Conservation (phyloP, 1,139 yeast species). For the Geotrichum fermentans region DNA sequence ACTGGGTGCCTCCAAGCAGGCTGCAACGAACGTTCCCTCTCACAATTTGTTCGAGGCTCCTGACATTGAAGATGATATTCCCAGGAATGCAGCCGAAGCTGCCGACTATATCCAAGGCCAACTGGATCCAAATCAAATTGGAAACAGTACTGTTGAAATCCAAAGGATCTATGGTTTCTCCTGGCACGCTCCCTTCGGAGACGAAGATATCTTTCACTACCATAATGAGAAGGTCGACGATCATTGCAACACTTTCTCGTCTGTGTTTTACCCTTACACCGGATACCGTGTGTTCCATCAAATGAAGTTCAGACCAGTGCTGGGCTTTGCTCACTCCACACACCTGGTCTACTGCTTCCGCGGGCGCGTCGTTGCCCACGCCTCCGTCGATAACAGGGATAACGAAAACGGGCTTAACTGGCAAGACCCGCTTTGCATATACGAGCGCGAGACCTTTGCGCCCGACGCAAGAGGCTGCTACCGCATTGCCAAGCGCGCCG, state of each 20-base stretch:
- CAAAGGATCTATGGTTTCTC: not conserved
- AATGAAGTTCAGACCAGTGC: not conserved
- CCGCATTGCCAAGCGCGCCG: conserved; percentile 7
- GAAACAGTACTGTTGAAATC: not conserved
- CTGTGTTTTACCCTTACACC: conserved; percentile 10
- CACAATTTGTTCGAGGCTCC: too few species aligned
- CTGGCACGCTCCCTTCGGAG: conserved; percentile 5
- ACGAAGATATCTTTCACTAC: conserved; percentile 14
- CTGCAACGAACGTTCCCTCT: too few species aligned
- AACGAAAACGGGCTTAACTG: conserved; percentile 1
- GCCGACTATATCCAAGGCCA: too few species aligned
- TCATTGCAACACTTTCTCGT: conserved; percentile 16
- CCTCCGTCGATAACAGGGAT: not conserved
- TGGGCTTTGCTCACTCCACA: conserved; percentile 4
- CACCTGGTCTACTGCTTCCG: conserved; percentile 13
- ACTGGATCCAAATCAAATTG: not conserved
- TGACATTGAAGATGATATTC: too few species aligned
- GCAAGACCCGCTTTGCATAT: conserved; percentile 13
- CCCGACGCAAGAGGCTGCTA: conserved; percentile 19
- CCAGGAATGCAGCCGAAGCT: too few species aligned
- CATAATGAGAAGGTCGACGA: conserved; percentile 16
- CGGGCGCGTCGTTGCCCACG: conserved; percentile 9
- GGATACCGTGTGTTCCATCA: conserved; percentile 15
- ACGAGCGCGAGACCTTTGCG: conserved; percentile 4
- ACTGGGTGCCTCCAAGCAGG: too few species aligned